phyloP scores from a whole-genome alignment of 306 rosid species.

The Medicago arabica region DNA sequence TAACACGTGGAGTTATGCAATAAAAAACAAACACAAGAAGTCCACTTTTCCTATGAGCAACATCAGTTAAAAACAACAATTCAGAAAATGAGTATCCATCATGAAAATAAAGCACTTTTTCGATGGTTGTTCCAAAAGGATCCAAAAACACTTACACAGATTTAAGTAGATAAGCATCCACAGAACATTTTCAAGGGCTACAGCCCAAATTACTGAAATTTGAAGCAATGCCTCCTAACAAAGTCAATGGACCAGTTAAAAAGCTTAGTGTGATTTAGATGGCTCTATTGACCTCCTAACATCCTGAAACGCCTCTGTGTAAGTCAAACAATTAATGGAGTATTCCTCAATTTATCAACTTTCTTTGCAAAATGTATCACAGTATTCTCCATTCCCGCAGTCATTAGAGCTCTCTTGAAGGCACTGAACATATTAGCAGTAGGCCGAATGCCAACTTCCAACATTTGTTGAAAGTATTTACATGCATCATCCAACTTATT shows the following conservation, averaged over 20 bases:
- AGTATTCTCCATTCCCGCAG: constrained; percentile 57
- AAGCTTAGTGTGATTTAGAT: background rate
- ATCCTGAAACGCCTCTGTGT: background rate
- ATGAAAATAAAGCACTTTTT: too few species aligned
- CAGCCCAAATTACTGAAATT: too few species aligned
- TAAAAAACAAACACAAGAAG: too few species aligned
- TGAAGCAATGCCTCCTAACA: too few species aligned
- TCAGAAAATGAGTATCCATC: too few species aligned
- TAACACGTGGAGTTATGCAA: too few species aligned
- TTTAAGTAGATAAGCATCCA: too few species aligned
- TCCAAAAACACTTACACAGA: too few species aligned
- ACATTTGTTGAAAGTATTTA: constrained; percentile 77
- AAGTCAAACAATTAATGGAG: constrained; percentile 50
- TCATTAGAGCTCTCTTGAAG: constrained; percentile 63
- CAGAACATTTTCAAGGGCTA: too few species aligned
- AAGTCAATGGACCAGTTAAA: background rate
- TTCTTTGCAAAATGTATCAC: constrained; percentile 49
- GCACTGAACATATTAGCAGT: constrained; percentile 66
- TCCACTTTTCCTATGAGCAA: too few species aligned
- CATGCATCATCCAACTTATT: constrained; percentile 76
- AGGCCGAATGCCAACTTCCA: constrained; percentile 81
- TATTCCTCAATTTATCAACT: constrained; percentile 70
- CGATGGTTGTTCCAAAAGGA: too few species aligned
- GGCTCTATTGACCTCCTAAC: constrained; percentile 4
- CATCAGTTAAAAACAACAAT: too few species aligned